These are phyloP conservation scores for Trichoderma breve DNA, from an alignment of 2,329 filamentous ascomycete genomes.

Conservation along the genomic window DNA sequence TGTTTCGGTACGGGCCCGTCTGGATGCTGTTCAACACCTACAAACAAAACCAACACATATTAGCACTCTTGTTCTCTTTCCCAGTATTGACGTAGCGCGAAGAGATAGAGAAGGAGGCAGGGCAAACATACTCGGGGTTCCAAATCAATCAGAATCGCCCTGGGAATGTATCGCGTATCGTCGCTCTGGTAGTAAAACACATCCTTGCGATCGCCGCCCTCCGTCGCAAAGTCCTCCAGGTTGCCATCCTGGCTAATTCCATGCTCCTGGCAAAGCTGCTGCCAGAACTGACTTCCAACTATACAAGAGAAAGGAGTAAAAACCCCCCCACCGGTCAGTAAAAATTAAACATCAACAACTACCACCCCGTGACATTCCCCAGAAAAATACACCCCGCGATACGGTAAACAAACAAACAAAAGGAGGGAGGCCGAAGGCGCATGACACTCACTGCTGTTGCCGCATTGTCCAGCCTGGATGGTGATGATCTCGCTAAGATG, in stretches of 20 bases:
- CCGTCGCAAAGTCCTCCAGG: conserved; percentile 94
- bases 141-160: conserved; percentile 91
- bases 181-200: conserved; percentile 99
- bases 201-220: conserved; percentile 96
- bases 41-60: neutral
- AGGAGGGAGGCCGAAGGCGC: conserved; percentile 32
- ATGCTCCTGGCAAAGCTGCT: conserved; percentile 96
- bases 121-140: conserved; percentile 70
- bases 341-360: neutral
- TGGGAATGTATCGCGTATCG: conserved; percentile 95
- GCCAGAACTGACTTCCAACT: conserved; percentile 99
- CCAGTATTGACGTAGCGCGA: neutral
- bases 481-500: conserved; percentile 92
- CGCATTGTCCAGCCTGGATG: conserved; percentile 97
- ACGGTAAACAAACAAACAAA: neutral
- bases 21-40: conserved; percentile 88
- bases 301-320: conserved; percentile 18
- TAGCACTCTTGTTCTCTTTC: neutral
- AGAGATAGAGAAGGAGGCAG: no score
- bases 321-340: neutral
- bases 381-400: neutral
- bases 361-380: no score
- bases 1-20: conserved; percentile 91
- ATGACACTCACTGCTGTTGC: conserved; percentile 81
- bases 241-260: conserved; percentile 98